Percentiles rank a stretch among this genome's conserved stretches.
Conservation (phyloP, 345 rosid species). For the Eucalyptus cloeziana region DNA sequence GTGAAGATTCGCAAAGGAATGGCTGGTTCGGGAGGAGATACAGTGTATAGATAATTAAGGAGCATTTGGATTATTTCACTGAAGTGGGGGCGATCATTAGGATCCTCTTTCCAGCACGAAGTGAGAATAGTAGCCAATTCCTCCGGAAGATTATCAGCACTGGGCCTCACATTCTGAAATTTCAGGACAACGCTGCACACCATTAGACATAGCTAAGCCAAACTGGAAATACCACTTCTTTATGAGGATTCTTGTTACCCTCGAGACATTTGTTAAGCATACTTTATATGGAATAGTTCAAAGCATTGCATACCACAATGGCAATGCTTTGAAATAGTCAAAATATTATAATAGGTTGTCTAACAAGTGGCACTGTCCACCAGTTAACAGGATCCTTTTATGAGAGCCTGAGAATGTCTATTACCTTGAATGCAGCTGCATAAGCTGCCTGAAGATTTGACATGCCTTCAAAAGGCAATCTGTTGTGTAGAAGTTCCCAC, state of each 20-base stretch:
- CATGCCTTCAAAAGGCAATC: conserved; percentile 94
- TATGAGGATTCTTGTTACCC: neutral
- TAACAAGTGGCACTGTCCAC: neutral
- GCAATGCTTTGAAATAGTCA: neutral
- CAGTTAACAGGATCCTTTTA: neutral
- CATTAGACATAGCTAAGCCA: neutral
- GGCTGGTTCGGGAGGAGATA: conserved; percentile 40
- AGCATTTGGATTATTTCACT: conserved; percentile 78
- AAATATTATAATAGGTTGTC: neutral
- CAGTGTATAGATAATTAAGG: conserved; percentile 44
- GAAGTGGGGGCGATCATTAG: conserved; percentile 79
- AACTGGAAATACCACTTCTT: neutral
- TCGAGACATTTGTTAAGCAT: neutral
- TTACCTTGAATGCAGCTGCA: conserved; percentile 91
- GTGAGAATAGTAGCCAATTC: conserved; percentile 70
- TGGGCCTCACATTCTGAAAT: conserved; percentile 79
- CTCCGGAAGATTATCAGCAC: conserved; percentile 72
- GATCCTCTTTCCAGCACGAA: conserved; percentile 92
- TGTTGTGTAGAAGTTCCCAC: conserved; percentile 96
- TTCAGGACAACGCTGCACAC: neutral
- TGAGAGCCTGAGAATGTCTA: neutral
- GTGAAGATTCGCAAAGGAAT: conserved; percentile 50
- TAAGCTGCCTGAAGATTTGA: conserved; percentile 98
- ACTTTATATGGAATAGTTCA: neutral
- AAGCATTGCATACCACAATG: neutral